These are phyloP conservation scores for Rhodomyrtus tomentosa DNA, from an alignment of 345 rosid genomes.

Conservation along the genomic window DNA sequence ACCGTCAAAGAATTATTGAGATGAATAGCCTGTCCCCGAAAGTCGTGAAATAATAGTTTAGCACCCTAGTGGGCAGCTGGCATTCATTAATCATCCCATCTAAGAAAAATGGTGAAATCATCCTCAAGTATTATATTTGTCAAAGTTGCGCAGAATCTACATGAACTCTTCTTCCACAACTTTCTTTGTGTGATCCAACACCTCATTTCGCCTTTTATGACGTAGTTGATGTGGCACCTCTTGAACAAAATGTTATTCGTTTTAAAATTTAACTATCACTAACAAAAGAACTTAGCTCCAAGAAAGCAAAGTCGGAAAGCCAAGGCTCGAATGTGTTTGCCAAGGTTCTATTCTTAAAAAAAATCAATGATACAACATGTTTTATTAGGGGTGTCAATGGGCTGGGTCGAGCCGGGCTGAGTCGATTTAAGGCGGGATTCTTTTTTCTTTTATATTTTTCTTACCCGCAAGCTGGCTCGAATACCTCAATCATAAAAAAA, in stretches of 20 bases:
- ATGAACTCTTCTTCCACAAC: background rate
- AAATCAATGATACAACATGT: too few relatives aligned
- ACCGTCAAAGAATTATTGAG: background rate
- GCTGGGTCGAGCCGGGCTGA: too few relatives aligned
- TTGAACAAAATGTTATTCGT: too few relatives aligned
- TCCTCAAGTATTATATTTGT: background rate
- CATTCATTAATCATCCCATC: background rate
- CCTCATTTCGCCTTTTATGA: background rate
- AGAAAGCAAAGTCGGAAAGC: background rate
- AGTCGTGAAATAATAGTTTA: background rate
- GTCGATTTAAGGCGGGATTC: too few relatives aligned
- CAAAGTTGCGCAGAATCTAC: background rate
- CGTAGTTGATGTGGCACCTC: background rate
- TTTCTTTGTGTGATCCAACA: background rate
- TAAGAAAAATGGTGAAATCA: background rate
- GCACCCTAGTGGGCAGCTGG: background rate
- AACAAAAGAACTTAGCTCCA: background rate
- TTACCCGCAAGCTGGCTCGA: too few relatives aligned
- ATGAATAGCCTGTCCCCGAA: background rate
- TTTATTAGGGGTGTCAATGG: too few relatives aligned
- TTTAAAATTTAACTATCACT: background rate
- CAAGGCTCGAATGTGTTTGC: background rate
- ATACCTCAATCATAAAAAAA: too few relatives aligned
- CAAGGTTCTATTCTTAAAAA: too few relatives aligned
- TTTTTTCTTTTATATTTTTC: too few relatives aligned